Evolutionary conservation across 306 rosid species (phyloP).

Genomic region (Cicer yamashitae): DNA sequence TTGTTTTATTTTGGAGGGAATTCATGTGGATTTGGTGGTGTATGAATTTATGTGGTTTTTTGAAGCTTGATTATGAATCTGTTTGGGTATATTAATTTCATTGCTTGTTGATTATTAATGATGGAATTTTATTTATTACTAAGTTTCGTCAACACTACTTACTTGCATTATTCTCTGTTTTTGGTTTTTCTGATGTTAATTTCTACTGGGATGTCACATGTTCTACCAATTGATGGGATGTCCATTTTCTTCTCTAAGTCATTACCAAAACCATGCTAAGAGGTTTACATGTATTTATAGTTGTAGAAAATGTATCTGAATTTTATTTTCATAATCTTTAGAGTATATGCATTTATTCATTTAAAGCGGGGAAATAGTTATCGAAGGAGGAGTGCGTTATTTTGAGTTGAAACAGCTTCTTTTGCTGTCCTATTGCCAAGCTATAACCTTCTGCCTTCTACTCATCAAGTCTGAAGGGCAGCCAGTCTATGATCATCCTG

Average conservation of each 20-base stretch:
- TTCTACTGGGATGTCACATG: background rate
- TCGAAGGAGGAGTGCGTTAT: slow-evolving; percentile 72
- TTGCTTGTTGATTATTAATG: slow-evolving; percentile 11
- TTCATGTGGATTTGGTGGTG: slow-evolving; percentile 25
- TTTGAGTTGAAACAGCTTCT: slow-evolving; percentile 77
- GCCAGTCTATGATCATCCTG: slow-evolving; percentile 79
- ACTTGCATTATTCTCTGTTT: slow-evolving; percentile 36
- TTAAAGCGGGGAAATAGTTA: slow-evolving; percentile 50
- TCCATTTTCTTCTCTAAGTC: background rate
- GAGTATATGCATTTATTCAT: no score
- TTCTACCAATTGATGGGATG: no score
- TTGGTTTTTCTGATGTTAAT: slow-evolving; percentile 13
- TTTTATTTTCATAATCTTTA: no score
- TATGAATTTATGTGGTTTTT: background rate
- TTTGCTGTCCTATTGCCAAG: slow-evolving; percentile 81
- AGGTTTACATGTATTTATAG: background rate
- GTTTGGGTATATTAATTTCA: slow-evolving; percentile 9
- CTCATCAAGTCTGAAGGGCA: slow-evolving; percentile 96
- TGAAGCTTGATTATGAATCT: background rate
- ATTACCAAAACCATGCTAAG: slow-evolving; percentile 6
- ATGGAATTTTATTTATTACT: slow-evolving; percentile 13
- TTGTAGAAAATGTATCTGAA: no score
- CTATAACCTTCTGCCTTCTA: slow-evolving; percentile 84
- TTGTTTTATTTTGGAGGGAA: slow-evolving; percentile 10
- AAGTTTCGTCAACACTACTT: background rate